These are phyloP conservation scores for Neurospora tetrasperma DNA, from an alignment of 495 filamentous ascomycete species.

Conservation along the genomic window DNA sequence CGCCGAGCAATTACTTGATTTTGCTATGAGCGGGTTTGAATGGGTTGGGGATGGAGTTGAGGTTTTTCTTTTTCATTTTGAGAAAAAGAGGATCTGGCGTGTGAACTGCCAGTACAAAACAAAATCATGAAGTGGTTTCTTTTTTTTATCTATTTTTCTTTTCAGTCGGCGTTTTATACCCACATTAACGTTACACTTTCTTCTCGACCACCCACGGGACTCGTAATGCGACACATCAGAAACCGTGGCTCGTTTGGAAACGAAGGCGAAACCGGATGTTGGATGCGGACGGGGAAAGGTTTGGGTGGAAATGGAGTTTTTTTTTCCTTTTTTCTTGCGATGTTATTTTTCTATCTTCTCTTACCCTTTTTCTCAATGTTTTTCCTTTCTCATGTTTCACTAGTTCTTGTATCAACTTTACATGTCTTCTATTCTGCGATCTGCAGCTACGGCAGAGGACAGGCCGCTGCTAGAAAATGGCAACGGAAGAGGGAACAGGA, in stretches of 20 bases:
- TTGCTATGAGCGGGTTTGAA: constrained; percentile 56
- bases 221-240: background rate
- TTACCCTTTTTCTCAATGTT: constrained; percentile 18
- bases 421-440: background rate
- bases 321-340: background rate
- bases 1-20: constrained; percentile 96
- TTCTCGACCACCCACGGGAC: background rate
- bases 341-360: constrained; percentile 4
- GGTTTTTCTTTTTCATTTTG: background rate
- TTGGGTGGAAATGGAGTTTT: background rate
- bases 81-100: background rate
- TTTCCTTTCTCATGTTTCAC: constrained; percentile 7
- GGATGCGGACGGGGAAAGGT: background rate
- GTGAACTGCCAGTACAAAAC: background rate
- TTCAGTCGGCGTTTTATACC: background rate
- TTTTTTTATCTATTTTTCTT: background rate
- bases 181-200: background rate
- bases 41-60: background rate
- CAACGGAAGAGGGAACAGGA: background rate
- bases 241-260: background rate
- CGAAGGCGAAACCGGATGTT: background rate
- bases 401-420: constrained; percentile 4
- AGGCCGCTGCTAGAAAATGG: background rate
- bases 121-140: background rate
- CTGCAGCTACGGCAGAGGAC: background rate